Evolutionary conservation across 2,329 filamentous ascomycete genomes (phyloP).

Genomic region (Botrytis cinerea): DNA sequence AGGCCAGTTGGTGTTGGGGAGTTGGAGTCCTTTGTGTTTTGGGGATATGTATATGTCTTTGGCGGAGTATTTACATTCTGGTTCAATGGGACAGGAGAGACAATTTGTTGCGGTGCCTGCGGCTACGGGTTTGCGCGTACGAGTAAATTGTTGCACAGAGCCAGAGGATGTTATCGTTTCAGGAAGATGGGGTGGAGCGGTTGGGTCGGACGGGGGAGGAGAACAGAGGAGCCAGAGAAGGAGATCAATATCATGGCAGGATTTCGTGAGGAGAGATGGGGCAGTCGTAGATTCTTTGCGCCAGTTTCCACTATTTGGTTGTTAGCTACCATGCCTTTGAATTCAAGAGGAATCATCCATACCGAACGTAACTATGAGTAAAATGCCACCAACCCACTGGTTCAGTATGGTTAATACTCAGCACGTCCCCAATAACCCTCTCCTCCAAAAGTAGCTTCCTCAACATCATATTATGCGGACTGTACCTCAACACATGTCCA

Average conservation of each 20-base stretch:
- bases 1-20: conserved; percentile 75
- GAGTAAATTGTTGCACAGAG: conserved; percentile 75
- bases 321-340: conserved; percentile 12
- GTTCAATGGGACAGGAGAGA: conserved; percentile 73
- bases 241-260: conserved; percentile 94
- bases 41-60: conserved; percentile 62
- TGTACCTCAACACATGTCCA: conserved; percentile 91
- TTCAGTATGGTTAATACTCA: conserved; percentile 88
- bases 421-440: conserved; percentile 75
- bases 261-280: conserved; percentile 87
- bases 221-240: conserved; percentile 88
- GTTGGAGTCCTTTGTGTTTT: conserved; percentile 58
- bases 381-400: conserved; percentile 98
- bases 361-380: conserved; percentile 81
- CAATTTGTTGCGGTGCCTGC: conserved; percentile 86
- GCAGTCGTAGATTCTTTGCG: conserved; percentile 74
- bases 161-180: conserved; percentile 77
- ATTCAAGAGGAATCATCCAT: conserved; percentile 26
- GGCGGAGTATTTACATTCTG: conserved; percentile 80
- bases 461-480: conserved; percentile 85
- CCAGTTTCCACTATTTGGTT: conserved; percentile 76
- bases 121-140: conserved; percentile 69
- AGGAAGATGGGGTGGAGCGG: conserved; percentile 35
- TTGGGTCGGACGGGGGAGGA: conserved; percentile 42
- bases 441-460: conserved; percentile 76